These are phyloP conservation scores for Cucumis melo DNA, from an alignment of 306 rosid genomes.

Conservation along the genomic window DNA sequence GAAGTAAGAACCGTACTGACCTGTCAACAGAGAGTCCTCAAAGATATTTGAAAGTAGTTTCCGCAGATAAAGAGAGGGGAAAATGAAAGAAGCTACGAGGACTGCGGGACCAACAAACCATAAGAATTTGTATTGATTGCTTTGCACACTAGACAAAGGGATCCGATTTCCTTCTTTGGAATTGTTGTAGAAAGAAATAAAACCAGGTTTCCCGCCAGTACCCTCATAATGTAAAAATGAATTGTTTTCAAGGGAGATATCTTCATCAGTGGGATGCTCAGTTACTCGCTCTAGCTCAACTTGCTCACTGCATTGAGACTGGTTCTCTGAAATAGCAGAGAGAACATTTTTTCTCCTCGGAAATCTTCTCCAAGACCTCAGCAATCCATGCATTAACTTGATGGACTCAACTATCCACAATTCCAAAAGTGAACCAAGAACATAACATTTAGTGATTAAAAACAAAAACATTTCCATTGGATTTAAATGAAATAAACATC, in stretches of 20 bases:
- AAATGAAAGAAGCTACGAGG: constrained; percentile 86
- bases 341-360: constrained; percentile 27
- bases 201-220: constrained; percentile 69
- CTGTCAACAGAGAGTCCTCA: constrained; percentile 95
- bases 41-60: constrained; percentile 58
- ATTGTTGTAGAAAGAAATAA: constrained; percentile 62
- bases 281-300: constrained; percentile 34
- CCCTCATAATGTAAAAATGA: constrained; percentile 29
- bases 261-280: constrained; percentile 15
- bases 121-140: constrained; percentile 41
- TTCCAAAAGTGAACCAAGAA: constrained; percentile 5
- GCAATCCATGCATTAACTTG: constrained; percentile 28
- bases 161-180: constrained; percentile 35
- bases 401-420: constrained; percentile 35
- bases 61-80: constrained; percentile 86
- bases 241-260: constrained; percentile 24
- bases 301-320: constrained; percentile 29
- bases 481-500: not conserved
- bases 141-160: constrained; percentile 20
- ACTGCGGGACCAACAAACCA: constrained; percentile 86
- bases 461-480: not conserved
- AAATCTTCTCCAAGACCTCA: constrained; percentile 25
- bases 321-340: constrained; percentile 64
- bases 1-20: constrained; percentile 23
- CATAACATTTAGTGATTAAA: not conserved